A percentile compares a stretch with the other conserved stretches of the same genome.
Conservation (phyloP, 495 filamentous ascomycete species). For the Astrothelium subdiscretum region DNA sequence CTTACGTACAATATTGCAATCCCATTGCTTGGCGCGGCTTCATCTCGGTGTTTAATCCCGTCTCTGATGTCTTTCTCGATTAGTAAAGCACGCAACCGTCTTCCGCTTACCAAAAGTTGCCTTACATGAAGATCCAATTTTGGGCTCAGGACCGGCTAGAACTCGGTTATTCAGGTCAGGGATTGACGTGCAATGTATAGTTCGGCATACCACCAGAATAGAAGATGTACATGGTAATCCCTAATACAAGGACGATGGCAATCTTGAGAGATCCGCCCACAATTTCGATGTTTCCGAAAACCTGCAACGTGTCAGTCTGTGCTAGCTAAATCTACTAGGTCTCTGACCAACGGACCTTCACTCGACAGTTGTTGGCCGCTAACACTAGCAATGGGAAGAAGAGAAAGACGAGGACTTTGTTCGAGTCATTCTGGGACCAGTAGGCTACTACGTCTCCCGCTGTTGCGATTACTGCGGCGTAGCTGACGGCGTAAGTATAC, state of each 20-base stretch:
- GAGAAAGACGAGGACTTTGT: conserved; percentile 7
- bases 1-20: conserved; percentile 9
- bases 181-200: background rate
- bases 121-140: background rate
- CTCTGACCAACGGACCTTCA: background rate
- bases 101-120: conserved; percentile 10
- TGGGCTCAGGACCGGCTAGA: background rate
- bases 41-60: conserved; percentile 16
- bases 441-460: conserved; percentile 5
- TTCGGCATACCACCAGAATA: background rate
- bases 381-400: conserved; percentile 1
- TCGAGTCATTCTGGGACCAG: conserved; percentile 2
- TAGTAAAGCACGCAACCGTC: conserved; percentile 18
- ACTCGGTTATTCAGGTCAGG: background rate
- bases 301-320: background rate
- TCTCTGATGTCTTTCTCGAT: conserved; percentile 17
- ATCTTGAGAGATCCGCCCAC: conserved; percentile 31
- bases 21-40: background rate
- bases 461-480: conserved; percentile 1
- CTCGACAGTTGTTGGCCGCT: background rate
- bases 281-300: conserved; percentile 21
- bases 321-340: conserved; percentile 24
- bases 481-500: conserved; percentile 6
- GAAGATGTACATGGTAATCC: conserved; percentile 25
- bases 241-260: conserved; percentile 17